Evolutionary conservation across 768 basidiomycete genomes (phyloP).

Genomic region (Chalciporus pseudorubinellus): DNA sequence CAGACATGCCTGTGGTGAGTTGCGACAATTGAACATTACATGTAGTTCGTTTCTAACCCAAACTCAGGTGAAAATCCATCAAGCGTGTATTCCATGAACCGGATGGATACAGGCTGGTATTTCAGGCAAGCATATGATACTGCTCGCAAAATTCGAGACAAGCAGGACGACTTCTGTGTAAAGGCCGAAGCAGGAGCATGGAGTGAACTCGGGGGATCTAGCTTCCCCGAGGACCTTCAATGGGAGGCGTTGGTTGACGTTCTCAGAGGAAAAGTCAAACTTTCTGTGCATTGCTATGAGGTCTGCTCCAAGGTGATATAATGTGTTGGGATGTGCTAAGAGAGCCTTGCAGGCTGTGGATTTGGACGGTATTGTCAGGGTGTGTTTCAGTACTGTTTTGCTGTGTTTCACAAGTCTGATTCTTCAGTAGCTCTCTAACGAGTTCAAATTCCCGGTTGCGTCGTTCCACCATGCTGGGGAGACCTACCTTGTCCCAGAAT

Average conservation of each 20-base stretch:
- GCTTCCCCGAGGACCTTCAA: conserved; percentile 59
- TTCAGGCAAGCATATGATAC: conserved; percentile 78
- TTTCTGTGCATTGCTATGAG: conserved; percentile 39
- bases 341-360: conserved; percentile 52
- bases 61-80: conserved; percentile 33
- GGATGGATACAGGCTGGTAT: conserved; percentile 80
- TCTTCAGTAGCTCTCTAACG: conserved; percentile 61
- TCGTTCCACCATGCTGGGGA: conserved; percentile 81
- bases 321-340: not conserved
- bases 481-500: conserved; percentile 77
- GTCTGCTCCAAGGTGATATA: not conserved
- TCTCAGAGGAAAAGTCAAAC: conserved; percentile 70
- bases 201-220: conserved; percentile 34
- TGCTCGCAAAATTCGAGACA: conserved; percentile 63
- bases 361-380: conserved; percentile 66
- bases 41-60: not conserved
- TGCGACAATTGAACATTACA: not conserved
- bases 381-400: conserved; percentile 32
- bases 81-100: conserved; percentile 43
- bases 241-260: conserved; percentile 83
- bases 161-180: conserved; percentile 71
- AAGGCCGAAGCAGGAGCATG: conserved; percentile 50
- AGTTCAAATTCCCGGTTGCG: conserved; percentile 78
- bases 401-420: not conserved
- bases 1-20: conserved; percentile 44